Evolutionary conservation across 352 stramenopile genomes (phyloP).

Genomic region (Phytophthora uliginosa): DNA sequence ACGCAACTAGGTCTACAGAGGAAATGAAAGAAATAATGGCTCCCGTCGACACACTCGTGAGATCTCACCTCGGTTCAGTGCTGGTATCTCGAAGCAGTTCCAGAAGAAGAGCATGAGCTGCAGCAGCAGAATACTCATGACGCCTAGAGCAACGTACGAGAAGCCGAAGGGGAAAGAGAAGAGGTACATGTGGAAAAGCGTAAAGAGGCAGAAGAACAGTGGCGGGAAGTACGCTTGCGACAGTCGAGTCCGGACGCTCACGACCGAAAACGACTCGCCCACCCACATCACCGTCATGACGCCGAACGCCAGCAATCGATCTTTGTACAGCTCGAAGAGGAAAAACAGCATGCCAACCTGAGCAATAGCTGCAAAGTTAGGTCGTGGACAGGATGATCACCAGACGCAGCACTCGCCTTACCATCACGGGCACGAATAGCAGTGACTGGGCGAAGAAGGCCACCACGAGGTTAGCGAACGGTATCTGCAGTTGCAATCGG

Average conservation of each 20-base stretch:
- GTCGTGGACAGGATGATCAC: not conserved
- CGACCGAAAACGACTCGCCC: conserved; percentile 93
- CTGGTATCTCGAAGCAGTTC: conserved; percentile 78
- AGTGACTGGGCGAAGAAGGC: conserved; percentile 94
- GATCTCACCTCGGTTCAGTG: conserved; percentile 54
- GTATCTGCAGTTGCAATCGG: conserved; percentile 75
- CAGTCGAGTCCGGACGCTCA: conserved; percentile 82
- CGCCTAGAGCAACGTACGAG: conserved; percentile 86
- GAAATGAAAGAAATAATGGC: conserved; percentile 37
- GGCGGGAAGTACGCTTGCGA: conserved; percentile 88
- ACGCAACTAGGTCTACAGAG: not conserved
- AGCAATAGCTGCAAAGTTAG: not conserved
- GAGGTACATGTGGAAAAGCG: conserved; percentile 97
- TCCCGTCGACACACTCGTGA: conserved; percentile 41
- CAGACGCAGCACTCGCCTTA: conserved; percentile 22
- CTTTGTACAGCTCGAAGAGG: conserved; percentile 96
- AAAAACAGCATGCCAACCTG: conserved; percentile 97
- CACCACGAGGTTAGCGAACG: conserved; percentile 82
- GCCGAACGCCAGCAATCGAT: conserved; percentile 92
- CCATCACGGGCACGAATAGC: conserved; percentile 95
- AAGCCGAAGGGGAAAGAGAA: conserved; percentile 96
- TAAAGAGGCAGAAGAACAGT: conserved; percentile 96
- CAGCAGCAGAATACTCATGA: conserved; percentile 46
- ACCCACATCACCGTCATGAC: conserved; percentile 91
- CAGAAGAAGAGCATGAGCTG: conserved; percentile 79